Conservation (phyloP, 164 flowering plant genomes). For the Dillenia suffruticosa region DNA sequence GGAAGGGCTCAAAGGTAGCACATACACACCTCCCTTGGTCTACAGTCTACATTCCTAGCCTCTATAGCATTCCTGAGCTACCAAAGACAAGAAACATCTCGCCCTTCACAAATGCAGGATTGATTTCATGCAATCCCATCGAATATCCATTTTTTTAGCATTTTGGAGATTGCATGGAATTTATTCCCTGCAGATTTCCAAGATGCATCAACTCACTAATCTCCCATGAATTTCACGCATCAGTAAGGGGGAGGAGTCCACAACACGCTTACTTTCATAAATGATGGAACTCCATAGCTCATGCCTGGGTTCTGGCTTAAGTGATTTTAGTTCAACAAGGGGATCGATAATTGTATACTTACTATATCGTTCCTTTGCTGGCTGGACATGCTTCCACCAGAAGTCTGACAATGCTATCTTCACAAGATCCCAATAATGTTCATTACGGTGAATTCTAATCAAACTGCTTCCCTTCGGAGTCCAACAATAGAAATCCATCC, state of each 20-base stretch:
- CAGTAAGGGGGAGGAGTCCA: slow-evolving; percentile 34
- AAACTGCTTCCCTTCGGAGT: slow-evolving; percentile 64
- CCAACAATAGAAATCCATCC: slow-evolving; percentile 79
- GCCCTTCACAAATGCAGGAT: no score
- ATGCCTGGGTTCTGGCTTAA: slow-evolving; percentile 40
- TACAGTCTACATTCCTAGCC: no score
- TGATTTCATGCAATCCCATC: no score
- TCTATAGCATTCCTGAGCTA: no score
- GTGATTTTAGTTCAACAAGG: slow-evolving; percentile 21
- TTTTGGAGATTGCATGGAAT: background rate
- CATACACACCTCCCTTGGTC: no score
- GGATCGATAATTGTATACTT: slow-evolving; percentile 32
- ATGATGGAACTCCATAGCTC: slow-evolving; percentile 33
- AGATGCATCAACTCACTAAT: slow-evolving; percentile 19
- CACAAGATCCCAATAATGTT: slow-evolving; percentile 45
- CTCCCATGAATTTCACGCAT: slow-evolving; percentile 48
- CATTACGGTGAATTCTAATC: slow-evolving; percentile 46
- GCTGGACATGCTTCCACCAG: slow-evolving; percentile 72
- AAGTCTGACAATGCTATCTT: slow-evolving; percentile 53
- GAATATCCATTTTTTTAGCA: no score
- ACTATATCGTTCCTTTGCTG: slow-evolving; percentile 42
- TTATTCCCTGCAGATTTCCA: background rate
- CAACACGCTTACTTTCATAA: slow-evolving; percentile 35
- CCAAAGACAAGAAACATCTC: no score
- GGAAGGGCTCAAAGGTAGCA: no score